Base-by-base conservation (phyloP, 345 rosid species). In the Citrus maxima region DNA sequence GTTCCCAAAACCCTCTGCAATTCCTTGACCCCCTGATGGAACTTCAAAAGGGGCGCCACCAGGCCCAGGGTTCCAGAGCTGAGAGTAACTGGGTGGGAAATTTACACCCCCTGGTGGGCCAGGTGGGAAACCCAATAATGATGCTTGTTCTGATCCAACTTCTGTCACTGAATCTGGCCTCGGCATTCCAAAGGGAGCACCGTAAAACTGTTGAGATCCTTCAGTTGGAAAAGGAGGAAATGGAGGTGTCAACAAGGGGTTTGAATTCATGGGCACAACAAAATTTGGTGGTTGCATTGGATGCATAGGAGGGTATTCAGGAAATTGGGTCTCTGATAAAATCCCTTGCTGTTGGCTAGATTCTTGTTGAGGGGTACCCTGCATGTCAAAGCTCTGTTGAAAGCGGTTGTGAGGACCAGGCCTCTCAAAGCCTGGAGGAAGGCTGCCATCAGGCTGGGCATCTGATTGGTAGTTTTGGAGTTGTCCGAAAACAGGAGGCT, bases 261-360 rank as follows among this genome's bases (percentile, higher is more conserved):
- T 91, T 56, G 97, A 84, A 85, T 86, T 93, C 86, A 89, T 80
- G 3, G 94, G 93, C 81, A 87, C 60, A 49, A 75, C 91, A 74
- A 88, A 85, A 82, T 88, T 93, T 5, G 95, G 91, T 2, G 90
- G 88, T 63, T 91, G 97, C 77, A 89, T 81, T 5, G 93, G 78
- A 74, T 92, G 91, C 88, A 93, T 73, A 4, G 84, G 88, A 0
- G 88, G 91, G 86, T 93, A 90, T 40, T 91, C 98, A n/a, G 87
- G 81, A 76, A 87, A 88, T 59, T 87, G 88, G 70, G 74, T 79
- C 46, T 87, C 93, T 0, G 92, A 80, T 73, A 78, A 64, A 74
- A 78, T 66, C 65, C 90, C 92, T 60, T 83, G 92, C 84, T 85
- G 90, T 77, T 87, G 90, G 68, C 86, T 84, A 67, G 97, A 84